Evolutionary conservation across 305 asterid genomes (phyloP).

Genomic region (Fraxinus xanthoxyloides): DNA sequence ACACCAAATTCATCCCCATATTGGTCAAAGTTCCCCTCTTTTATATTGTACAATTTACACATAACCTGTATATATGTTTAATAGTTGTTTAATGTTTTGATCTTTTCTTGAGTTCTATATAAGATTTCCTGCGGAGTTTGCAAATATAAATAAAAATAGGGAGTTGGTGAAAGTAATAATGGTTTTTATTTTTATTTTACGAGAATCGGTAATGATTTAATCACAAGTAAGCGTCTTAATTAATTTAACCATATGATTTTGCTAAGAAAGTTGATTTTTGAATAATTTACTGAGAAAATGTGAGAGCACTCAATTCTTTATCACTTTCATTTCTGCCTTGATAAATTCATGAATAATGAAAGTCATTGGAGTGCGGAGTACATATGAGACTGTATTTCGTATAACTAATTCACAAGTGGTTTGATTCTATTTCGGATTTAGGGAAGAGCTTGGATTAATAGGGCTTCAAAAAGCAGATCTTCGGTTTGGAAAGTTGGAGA

Average conservation of each 20-base stretch:
- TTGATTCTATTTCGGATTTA: conserved; percentile 29
- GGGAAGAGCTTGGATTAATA: conserved; percentile 80
- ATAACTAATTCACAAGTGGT: not conserved
- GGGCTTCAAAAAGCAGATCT: conserved; percentile 67
- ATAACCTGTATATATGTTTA: not conserved
- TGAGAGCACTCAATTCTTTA: not conserved
- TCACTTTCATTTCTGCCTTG: not conserved
- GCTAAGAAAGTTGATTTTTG: not conserved
- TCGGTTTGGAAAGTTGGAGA: conserved; percentile 78
- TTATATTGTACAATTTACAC: not conserved
- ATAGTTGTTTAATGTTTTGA: conserved; percentile 15
- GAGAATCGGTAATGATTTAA: not conserved
- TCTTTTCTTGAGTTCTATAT: not conserved
- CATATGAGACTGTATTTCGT: no score
- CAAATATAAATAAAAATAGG: not conserved
- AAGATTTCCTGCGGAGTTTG: not conserved
- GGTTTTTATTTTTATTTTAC: not conserved
- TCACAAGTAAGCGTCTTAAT: not conserved
- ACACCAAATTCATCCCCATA: not conserved
- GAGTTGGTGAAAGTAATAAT: not conserved
- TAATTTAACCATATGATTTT: not conserved
- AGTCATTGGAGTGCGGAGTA: not conserved
- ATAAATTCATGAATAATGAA: not conserved
- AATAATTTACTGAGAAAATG: not conserved
- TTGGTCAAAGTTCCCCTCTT: not conserved